Percentiles rank a stretch among this genome's conserved stretches.
Evolutionary conservation across 352 stramenopile genomes (phyloP).

Genomic region (Globisporangium canariense): DNA sequence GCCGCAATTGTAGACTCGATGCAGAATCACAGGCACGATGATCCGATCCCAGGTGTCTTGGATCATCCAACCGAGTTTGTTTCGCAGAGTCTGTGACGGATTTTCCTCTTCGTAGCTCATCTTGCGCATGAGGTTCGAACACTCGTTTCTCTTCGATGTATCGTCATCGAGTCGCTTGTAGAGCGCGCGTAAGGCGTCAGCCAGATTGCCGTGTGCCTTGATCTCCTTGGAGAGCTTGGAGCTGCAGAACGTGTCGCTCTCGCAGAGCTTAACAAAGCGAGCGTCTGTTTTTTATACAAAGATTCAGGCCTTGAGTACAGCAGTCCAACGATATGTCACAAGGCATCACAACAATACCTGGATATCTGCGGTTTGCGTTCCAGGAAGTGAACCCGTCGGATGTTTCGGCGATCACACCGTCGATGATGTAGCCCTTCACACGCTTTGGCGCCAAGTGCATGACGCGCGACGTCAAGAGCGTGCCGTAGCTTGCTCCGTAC

Average conservation of each 20-base stretch:
- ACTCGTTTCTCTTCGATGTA: neutral
- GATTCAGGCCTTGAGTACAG: too few species aligned
- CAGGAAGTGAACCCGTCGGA: too few species aligned
- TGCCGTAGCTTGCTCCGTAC: constrained; percentile 26
- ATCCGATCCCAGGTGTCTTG: too few species aligned
- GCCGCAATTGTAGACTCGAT: too few species aligned
- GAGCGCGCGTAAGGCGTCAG: neutral
- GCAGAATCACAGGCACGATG: too few species aligned
- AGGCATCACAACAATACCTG: too few species aligned
- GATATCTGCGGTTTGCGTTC: too few species aligned
- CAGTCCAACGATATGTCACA: too few species aligned
- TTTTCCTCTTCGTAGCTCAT: neutral
- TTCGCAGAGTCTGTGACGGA: neutral
- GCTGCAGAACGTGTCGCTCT: constrained; percentile 14
- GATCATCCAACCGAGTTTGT: neutral
- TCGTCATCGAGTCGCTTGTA: constrained; percentile 6
- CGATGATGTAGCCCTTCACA: constrained; percentile 19
- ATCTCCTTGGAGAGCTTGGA: constrained; percentile 13
- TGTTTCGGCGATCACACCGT: too few species aligned
- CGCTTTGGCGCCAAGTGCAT: constrained; percentile 18
- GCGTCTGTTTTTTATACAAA: too few species aligned
- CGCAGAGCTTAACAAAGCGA: neutral
- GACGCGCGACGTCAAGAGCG: constrained; percentile 15
- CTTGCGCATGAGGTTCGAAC: neutral
- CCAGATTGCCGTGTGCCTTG: neutral